Evolutionary conservation across 768 basidiomycete species (phyloP), one percentile per base, ranked within the genome.

Genomic region (Chiua virens): DNA sequence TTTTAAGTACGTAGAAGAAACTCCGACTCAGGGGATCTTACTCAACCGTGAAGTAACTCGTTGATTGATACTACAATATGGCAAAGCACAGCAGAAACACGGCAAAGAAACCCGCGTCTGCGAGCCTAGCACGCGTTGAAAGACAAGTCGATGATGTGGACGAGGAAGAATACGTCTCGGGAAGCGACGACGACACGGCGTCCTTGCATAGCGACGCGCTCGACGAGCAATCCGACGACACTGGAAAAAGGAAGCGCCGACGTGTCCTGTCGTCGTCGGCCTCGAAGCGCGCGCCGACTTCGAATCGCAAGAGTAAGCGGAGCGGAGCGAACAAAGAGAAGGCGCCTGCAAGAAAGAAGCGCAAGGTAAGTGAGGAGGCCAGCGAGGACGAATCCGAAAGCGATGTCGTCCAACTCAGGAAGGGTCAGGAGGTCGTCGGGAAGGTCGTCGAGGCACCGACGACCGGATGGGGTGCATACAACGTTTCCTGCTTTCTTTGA

Each of bases 401-500:
- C 21, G 78, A 76, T 3, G 52, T 71, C 20, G 52, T 73, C 27
- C 78, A 79, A 3, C 64, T 86, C 49, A 74, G 76, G 45, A 83
- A 87, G 6, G 86, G 86, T 0, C 82, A 86, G 59, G 78, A 85
- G 63, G 64, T 91, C 9, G 85, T 89, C 1, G 92, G 92, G 0
- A 74, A 71, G 11, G 85, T 95, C 11, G 82, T 94, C 13, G 75
- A 89, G 52, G 92, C 92, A 13, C 92, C 92, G 0, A 91, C 77
- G 58, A 83, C 83, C 1, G 93, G 93, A n/a, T 79, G 79, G 71
- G 89, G 90, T 87, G 48, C 41, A 27, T 44, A 38, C 8, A 6
- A 13, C 34, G 17, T 23, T 15, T 17, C 34, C 6, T 4, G 17
- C 28, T 50, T 28, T 22, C 21, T 14, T 46, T 10, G 5, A 42